Percentiles rank a stretch among this genome's conserved stretches.
Evolutionary conservation across 108 stramenopile genomes (phyloP).

Genomic region (Skeletonema potamos): DNA sequence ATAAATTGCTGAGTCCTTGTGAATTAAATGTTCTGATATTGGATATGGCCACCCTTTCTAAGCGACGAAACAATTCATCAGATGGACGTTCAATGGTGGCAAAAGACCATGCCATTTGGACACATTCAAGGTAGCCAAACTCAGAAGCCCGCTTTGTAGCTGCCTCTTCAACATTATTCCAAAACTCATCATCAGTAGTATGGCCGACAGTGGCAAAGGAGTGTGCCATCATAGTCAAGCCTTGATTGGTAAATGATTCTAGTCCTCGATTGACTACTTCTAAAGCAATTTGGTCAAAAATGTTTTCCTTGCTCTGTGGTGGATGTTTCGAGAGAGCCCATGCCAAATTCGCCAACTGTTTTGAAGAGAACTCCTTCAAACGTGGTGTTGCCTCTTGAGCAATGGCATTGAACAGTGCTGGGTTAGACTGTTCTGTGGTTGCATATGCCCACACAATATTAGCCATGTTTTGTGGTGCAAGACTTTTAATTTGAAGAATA

Average conservation of each 20-base stretch:
- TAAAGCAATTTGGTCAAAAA: conserved; percentile 33
- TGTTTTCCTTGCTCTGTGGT: background rate
- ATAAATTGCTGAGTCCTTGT: conserved; percentile 39
- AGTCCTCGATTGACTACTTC: conserved; percentile 31
- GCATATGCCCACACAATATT: conserved; percentile 21
- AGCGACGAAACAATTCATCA: conserved; percentile 20
- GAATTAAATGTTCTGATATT: conserved; percentile 18
- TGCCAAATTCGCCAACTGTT: conserved; percentile 14
- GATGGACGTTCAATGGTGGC: conserved; percentile 33
- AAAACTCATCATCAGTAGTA: conserved; percentile 9
- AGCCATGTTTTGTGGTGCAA: conserved; percentile 19
- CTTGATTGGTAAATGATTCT: conserved; percentile 30
- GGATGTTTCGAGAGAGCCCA: conserved; percentile 34
- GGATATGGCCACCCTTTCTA: conserved; percentile 16
- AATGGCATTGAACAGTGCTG: background rate
- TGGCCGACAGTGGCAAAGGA: conserved; percentile 38
- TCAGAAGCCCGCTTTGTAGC: background rate
- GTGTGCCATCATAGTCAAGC: conserved; percentile 35
- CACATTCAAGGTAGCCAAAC: conserved; percentile 22
- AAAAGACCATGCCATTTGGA: conserved; percentile 38
- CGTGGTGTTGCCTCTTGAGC: background rate
- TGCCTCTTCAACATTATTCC: conserved; percentile 27
- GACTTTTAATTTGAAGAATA: conserved; percentile 8
- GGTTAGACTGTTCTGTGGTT: background rate
- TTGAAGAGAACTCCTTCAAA: background rate